Evolutionary conservation across 2,329 filamentous ascomycete genomes (phyloP).

Genomic region (Metarhizium sp.): DNA sequence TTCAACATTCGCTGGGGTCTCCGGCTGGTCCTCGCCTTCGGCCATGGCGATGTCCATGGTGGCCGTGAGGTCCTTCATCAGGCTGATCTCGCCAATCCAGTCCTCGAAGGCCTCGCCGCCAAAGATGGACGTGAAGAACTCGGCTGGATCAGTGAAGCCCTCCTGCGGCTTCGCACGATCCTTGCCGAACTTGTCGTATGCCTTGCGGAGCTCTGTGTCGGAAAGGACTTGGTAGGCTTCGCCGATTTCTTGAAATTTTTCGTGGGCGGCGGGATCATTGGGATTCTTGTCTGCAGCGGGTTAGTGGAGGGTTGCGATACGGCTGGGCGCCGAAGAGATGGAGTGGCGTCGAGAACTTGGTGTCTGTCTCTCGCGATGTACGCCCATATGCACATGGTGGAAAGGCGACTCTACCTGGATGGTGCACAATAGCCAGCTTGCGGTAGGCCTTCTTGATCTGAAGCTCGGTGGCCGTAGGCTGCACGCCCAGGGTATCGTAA

Average conservation of each 20-base stretch:
- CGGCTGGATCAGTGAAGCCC: constrained; percentile 89
- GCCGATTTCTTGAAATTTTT: constrained; percentile 83
- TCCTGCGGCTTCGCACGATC: constrained; percentile 84
- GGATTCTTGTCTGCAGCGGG: constrained; percentile 78
- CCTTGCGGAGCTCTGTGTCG: constrained; percentile 74
- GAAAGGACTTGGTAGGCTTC: constrained; percentile 74
- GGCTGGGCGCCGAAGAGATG: not conserved
- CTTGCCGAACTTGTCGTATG: constrained; percentile 96
- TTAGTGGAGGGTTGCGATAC: not conserved
- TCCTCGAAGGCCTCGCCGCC: constrained; percentile 92
- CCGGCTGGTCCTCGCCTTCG: constrained; percentile 53
- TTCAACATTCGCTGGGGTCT: constrained; percentile 35
- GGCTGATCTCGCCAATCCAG: constrained; percentile 94
- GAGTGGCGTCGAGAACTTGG: constrained; percentile 4
- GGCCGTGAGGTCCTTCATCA: constrained; percentile 96
- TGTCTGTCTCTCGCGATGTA: not conserved
- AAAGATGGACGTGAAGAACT: constrained; percentile 98
- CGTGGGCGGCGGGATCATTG: constrained; percentile 85
- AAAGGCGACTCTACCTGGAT: constrained; percentile 56
- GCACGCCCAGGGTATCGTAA: constrained; percentile 79
- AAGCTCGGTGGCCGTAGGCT: constrained; percentile 75
- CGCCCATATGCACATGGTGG: not conserved
- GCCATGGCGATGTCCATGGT: constrained; percentile 97
- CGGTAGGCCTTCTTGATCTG: constrained; percentile 97
- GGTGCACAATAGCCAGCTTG: constrained; percentile 87